Base-by-base conservation (phyloP, 1,284 basidiomycete species). In the Sporisorium iseilematis-ciliati region DNA sequence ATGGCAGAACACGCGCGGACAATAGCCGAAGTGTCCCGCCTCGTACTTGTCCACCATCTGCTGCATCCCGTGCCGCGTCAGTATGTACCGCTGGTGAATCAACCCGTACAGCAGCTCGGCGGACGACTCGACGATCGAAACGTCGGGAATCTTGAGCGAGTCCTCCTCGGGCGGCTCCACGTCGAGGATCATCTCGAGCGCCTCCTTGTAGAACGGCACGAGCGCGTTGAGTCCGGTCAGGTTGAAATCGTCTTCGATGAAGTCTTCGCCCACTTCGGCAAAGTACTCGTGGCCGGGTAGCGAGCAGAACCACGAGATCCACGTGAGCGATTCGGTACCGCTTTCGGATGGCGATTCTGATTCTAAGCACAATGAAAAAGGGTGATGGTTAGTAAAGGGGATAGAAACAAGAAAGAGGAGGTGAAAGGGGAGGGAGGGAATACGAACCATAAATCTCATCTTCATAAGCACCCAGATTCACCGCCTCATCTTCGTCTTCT, bases 201-300 rank as follows among this genome's bases (percentile, higher is more conserved):
- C 97, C 86, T 99, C 97, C 86, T 97, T 95, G 94, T 97, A 99
- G 85, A 99, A 99, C 10, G 97, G 89, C 1, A 99, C 95, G 89
- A 97, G 92, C 20, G 91, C 90, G 85, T 95, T 95, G 76, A 99
- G 87, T 2, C 97, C 97, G 0, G 97, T 99, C 58, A 99, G 88
- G 87, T 99, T 99, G 88, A 99, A 99, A 86, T 99, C 97, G 87
- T 99, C 97, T 86, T 99, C 97, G 86, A 99, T 99, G 86, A 98
- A 99, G 84, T 99, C 96, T 84, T 99, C 95, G 59, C 92, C 91
- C 21, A 98, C 95, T 56, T 86, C 84, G 23, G 83, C 84, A 86
- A 98, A 99, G 87, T 97, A 99, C 87, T 99, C 97, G 87, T 99
- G 97, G 6, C 97, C 97, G 6, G 97, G 95, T 49, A 99, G 88